Conservation (phyloP, 805 yeast genomes). For the Ogataea degrootiae region DNA sequence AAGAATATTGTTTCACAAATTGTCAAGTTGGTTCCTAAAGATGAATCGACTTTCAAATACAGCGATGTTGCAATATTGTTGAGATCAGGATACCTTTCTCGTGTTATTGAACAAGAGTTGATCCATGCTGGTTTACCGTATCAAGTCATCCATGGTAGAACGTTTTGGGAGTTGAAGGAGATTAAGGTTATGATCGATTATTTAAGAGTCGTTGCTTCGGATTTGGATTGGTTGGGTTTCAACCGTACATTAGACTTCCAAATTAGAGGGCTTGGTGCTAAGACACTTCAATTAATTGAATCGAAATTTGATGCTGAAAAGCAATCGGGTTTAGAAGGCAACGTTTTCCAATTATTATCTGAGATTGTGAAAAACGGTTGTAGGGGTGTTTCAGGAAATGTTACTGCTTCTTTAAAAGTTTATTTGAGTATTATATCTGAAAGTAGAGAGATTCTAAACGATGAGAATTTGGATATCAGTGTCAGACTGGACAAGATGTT, state of each 20-base stretch:
- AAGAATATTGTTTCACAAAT: slow-evolving; percentile 54
- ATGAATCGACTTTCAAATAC: slow-evolving; percentile 37
- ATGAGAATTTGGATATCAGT: not conserved
- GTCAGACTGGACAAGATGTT: slow-evolving; percentile 15
- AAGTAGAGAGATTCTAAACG: slow-evolving; percentile 11
- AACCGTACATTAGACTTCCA: slow-evolving; percentile 56
- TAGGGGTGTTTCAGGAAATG: slow-evolving; percentile 17
- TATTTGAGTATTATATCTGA: slow-evolving; percentile 28
- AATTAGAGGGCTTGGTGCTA: slow-evolving; percentile 62
- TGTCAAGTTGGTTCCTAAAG: slow-evolving; percentile 39
- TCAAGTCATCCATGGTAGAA: slow-evolving; percentile 61
- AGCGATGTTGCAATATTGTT: slow-evolving; percentile 72
- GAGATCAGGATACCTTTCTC: slow-evolving; percentile 57
- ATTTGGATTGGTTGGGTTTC: slow-evolving; percentile 56
- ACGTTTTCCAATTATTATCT: slow-evolving; percentile 8
- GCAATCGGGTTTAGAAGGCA: slow-evolving; percentile 5
- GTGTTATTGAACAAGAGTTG: slow-evolving; percentile 61
- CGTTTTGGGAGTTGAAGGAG: slow-evolving; percentile 78
- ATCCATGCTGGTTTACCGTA: slow-evolving; percentile 56
- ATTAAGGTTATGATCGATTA: slow-evolving; percentile 59
- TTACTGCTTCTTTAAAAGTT: slow-evolving; percentile 19
- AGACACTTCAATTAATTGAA: slow-evolving; percentile 30
- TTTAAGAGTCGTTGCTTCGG: slow-evolving; percentile 56
- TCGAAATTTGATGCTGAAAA: slow-evolving; percentile 4
- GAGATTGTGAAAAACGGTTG: slow-evolving; percentile 9